A percentile compares a stretch with the other conserved stretches of the same genome.
Conservation (phyloP, 257 asterid species). For the Fraxinus quadrangulata region DNA sequence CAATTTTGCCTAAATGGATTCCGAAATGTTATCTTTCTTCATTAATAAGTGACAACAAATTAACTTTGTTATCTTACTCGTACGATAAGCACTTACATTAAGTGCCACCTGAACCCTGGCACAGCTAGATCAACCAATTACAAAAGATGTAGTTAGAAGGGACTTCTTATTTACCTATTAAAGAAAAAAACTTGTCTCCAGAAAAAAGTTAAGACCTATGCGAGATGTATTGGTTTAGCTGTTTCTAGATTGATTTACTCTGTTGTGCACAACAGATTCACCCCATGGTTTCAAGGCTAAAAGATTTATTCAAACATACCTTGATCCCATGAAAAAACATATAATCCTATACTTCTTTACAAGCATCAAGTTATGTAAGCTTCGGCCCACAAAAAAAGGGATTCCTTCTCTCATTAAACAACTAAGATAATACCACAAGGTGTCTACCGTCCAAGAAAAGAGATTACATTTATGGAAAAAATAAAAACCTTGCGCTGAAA, state of each 20-base stretch:
- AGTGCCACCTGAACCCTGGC: not conserved
- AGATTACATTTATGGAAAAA: constrained; percentile 22
- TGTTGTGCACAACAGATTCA: constrained; percentile 14
- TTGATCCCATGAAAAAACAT: constrained; percentile 17
- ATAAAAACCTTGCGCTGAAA: constrained; percentile 81
- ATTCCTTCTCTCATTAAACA: not conserved
- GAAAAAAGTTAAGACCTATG: constrained; percentile 4
- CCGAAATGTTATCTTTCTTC: not conserved
- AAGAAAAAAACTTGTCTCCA: constrained; percentile 8
- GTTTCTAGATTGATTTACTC: constrained; percentile 19
- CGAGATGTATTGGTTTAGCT: not conserved
- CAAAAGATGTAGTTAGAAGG: not conserved
- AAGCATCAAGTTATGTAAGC: constrained; percentile 14
- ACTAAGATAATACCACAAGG: constrained; percentile 12
- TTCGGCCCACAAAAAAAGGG: constrained; percentile 19
- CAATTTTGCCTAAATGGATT: not conserved
- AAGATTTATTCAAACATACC: constrained; percentile 13
- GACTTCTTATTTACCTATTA: not conserved
- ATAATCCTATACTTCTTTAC: not conserved
- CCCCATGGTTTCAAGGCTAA: constrained; percentile 4
- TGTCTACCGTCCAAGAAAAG: constrained; percentile 17
- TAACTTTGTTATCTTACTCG: not conserved
- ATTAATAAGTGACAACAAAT: constrained; percentile 6
- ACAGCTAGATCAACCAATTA: constrained; percentile 9
- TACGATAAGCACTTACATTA: not conserved